Conservation (phyloP, 805 yeast genomes). For the Phaffomyces antillensis region DNA sequence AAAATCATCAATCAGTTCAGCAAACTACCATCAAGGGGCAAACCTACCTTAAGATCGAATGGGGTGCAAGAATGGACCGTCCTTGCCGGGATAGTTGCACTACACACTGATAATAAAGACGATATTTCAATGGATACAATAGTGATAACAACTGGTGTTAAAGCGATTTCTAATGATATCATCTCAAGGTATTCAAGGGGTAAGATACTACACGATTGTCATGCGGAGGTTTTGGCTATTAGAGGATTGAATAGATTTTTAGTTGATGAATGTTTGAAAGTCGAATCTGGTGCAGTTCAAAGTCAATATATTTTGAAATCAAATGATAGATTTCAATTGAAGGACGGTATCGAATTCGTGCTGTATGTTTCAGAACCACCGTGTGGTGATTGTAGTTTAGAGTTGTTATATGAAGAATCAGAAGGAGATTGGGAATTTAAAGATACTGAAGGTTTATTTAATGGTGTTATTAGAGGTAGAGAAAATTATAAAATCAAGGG, state of each 20-base stretch:
- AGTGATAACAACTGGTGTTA: constrained; percentile 74
- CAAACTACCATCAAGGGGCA: constrained; percentile 35
- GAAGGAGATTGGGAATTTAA: constrained; percentile 14
- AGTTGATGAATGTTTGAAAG: constrained; percentile 12
- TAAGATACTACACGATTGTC: constrained; percentile 71
- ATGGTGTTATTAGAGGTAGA: constrained; percentile 51
- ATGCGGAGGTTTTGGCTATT: constrained; percentile 77
- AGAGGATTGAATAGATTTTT: constrained; percentile 52
- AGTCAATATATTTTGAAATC: constrained; percentile 8
- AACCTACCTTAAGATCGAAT: constrained; percentile 55
- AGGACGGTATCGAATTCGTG: constrained; percentile 37
- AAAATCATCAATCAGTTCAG: constrained; percentile 2
- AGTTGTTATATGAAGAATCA: constrained; percentile 25
- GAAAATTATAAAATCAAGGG: constrained; percentile 51
- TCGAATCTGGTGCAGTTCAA: neutral
- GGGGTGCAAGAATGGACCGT: constrained; percentile 79
- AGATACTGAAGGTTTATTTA: constrained; percentile 9
- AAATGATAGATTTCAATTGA: constrained; percentile 25
- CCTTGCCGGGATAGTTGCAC: constrained; percentile 61
- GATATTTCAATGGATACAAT: constrained; percentile 29
- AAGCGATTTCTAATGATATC: constrained; percentile 53
- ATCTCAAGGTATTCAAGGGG: constrained; percentile 43
- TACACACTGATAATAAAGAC: constrained; percentile 7
- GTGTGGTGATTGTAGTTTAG: constrained; percentile 86
- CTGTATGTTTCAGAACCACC: constrained; percentile 72